A percentile compares a stretch with the other conserved stretches of the same genome.
Evolutionary conservation across 1,139 yeast species (phyloP).

Genomic region (Candida sp.): DNA sequence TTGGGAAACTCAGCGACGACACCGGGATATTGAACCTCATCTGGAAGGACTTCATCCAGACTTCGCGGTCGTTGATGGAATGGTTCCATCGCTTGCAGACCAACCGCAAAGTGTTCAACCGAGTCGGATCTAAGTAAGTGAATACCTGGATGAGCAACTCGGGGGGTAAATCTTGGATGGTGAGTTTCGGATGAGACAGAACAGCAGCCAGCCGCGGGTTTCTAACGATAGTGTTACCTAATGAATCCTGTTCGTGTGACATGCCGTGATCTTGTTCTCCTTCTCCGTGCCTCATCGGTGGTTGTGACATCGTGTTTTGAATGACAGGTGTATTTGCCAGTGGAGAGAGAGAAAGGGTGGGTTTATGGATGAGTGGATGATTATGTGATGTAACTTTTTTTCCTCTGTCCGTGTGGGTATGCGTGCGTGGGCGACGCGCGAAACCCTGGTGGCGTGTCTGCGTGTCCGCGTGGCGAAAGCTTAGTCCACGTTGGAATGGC

Average conservation of each 20-base stretch:
- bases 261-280: constrained; percentile 1
- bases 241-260: constrained; percentile 16
- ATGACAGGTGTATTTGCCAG: background rate
- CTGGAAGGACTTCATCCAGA: constrained; percentile 65
- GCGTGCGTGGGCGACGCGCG: background rate
- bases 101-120: constrained; percentile 50
- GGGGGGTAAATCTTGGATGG: constrained; percentile 51
- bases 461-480: too few species aligned
- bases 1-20: constrained; percentile 65
- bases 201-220: background rate
- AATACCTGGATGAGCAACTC: constrained; percentile 63
- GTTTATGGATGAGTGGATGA: background rate
- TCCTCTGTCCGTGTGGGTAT: background rate
- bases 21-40: constrained; percentile 44
- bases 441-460: background rate
- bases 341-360: background rate
- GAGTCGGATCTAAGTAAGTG: constrained; percentile 58
- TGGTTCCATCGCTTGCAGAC: constrained; percentile 59
- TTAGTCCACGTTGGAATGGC: background rate
- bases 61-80: constrained; percentile 57
- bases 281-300: background rate
- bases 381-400: background rate
- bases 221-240: constrained; percentile 20
- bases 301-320: background rate
- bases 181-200: constrained; percentile 1